Base-by-base conservation (phyloP, 2,329 filamentous ascomycete genomes). In the Pestalotiopsis sp. region DNA sequence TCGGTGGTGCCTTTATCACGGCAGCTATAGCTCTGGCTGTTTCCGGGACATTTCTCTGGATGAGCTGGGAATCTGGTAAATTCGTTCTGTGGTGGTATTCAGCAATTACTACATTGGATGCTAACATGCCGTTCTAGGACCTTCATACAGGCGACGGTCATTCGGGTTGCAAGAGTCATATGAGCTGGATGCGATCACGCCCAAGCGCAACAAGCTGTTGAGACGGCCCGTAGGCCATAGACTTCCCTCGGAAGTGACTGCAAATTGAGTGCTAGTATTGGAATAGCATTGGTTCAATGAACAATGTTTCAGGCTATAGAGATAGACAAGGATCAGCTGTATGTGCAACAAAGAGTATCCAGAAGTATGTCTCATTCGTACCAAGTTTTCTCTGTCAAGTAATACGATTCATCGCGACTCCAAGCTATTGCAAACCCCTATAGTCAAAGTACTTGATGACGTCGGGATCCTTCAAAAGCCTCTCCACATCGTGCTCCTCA, bases 1-100 rank as follows among this genome's bases (percentile, higher is more conserved):
- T 31, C 20, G 65, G 68, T 3, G 65, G 55, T 2, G 65, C 60
- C 9, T 64, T 69, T 6, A 13, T 69, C 17, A 69, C 68, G 11
- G 45, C 57, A 11, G 12, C 61, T 12, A 12, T 69, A 6, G 6
- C 63, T 12, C 41, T 45, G 4, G 27, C 23, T 3, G 63, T 57
- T 5, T 1, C 39, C 3, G 62, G 25, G 14, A 41, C 60, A 9
- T 65, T 55, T 36, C n/a, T 65, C 13, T 67, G 68, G 68, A 69
- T 69, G 65, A 67, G 62, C 61, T 20, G 61, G 25, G 39, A 60
- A 12, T 31, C 20, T 60, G 60, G 23, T 58, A 61, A 5, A 14
- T 66, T 58, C 12, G 17, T 36, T 17, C 11, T 41, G 31, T 20
- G n/a, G n/a, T 62, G 12, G 14, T 13, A 1, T 9, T 3, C 14